Conservation (phyloP, 257 asterid genomes). For the Solanum stenotomum region DNA sequence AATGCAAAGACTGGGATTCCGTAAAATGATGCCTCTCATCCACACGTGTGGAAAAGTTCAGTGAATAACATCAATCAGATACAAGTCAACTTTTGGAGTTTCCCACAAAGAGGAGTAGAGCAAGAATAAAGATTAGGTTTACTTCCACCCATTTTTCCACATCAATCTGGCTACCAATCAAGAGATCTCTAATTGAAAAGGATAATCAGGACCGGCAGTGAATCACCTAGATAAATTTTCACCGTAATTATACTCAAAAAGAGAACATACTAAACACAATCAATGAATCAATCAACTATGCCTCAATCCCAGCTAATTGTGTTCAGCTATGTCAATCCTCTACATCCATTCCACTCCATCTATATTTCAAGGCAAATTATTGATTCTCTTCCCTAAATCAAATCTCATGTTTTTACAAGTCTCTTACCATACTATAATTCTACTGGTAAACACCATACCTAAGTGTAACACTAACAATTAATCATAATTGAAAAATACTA, state of each 20-base stretch:
- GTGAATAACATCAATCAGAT: not conserved
- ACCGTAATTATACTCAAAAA: too few species aligned
- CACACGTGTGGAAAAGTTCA: not conserved
- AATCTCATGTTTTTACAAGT: not conserved
- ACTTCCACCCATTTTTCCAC: not conserved
- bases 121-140: not conserved
- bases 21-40: not conserved
- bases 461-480: not conserved
- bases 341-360: not conserved
- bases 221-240: not conserved
- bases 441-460: not conserved
- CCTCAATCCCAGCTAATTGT: not conserved
- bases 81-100: not conserved
- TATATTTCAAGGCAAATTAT: not conserved
- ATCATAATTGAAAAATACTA: not conserved
- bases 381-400: not conserved
- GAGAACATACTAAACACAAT: too few species aligned
- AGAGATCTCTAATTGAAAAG: not conserved
- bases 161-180: not conserved
- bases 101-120: not conserved
- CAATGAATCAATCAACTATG: not conserved
- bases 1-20: not conserved
- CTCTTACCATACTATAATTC: not conserved
- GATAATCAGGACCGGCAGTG: not conserved
- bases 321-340: not conserved